These are phyloP conservation scores for Teratosphaeria epicoccoides DNA, from an alignment of 2,329 filamentous ascomycete species.

Conservation along the genomic window DNA sequence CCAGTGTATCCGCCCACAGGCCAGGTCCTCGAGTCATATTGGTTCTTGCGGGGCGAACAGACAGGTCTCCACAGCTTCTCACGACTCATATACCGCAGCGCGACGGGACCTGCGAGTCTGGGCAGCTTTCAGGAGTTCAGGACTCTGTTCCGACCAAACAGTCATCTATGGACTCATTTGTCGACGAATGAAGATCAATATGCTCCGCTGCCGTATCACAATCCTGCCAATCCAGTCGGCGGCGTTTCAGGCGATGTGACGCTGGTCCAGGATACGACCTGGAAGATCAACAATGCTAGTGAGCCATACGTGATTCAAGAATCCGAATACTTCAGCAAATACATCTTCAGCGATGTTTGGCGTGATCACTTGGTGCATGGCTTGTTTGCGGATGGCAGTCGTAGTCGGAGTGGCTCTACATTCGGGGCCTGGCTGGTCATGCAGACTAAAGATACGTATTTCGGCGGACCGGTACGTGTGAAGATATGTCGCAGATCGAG, in stretches of 20 bases:
- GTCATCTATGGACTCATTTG: slow-evolving; percentile 51
- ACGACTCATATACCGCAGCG: slow-evolving; percentile 50
- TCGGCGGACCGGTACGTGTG: slow-evolving; percentile 41
- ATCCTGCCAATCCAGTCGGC: slow-evolving; percentile 11
- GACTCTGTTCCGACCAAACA: slow-evolving; percentile 51
- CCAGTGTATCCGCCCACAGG: slow-evolving; percentile 46
- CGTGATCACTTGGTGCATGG: slow-evolving; percentile 49
- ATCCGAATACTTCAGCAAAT: slow-evolving; percentile 56
- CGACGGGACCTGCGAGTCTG: slow-evolving; percentile 42
- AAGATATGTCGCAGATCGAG: neutral
- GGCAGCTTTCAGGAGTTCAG: slow-evolving; percentile 52
- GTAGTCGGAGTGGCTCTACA: slow-evolving; percentile 40
- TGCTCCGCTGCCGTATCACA: slow-evolving; percentile 40
- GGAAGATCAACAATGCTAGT: slow-evolving; percentile 47
- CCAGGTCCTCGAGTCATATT: slow-evolving; percentile 53
- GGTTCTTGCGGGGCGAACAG: slow-evolving; percentile 53
- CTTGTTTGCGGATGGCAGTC: slow-evolving; percentile 41
- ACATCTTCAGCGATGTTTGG: slow-evolving; percentile 51
- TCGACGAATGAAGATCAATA: slow-evolving; percentile 42
- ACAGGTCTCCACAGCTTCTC: slow-evolving; percentile 53
- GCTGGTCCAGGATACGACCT: slow-evolving; percentile 54
- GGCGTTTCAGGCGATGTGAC: slow-evolving; percentile 3
- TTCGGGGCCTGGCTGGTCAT: slow-evolving; percentile 55
- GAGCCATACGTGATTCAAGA: slow-evolving; percentile 45
- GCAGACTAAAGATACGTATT: slow-evolving; percentile 55